Conservation (phyloP, 108 stramenopile species). For the Cyclostephanos tholiformis region DNA sequence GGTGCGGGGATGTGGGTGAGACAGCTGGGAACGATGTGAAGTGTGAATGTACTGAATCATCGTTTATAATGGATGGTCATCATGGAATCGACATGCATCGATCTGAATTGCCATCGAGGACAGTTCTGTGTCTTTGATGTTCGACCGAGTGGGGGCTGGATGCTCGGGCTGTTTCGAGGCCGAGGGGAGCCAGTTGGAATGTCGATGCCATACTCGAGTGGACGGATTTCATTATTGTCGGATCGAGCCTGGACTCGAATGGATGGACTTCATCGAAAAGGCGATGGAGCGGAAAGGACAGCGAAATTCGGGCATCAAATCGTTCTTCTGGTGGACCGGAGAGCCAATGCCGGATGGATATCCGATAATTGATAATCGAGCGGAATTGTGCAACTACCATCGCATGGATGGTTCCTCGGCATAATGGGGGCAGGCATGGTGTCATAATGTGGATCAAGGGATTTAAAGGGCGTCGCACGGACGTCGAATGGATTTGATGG, state of each 20-base stretch:
- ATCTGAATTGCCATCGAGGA: slow-evolving; percentile 84
- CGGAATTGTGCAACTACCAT: slow-evolving; percentile 66
- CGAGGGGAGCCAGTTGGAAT: slow-evolving; percentile 70
- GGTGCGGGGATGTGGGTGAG: slow-evolving; percentile 86
- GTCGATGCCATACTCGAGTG: slow-evolving; percentile 43
- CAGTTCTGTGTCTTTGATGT: slow-evolving; percentile 62
- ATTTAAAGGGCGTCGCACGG: slow-evolving; percentile 45
- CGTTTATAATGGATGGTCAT: too few relatives aligned
- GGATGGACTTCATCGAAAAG: slow-evolving; percentile 74
- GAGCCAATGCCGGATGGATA: slow-evolving; percentile 68
- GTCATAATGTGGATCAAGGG: slow-evolving; percentile 59
- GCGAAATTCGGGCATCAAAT: slow-evolving; percentile 64
- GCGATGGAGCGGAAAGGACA: slow-evolving; percentile 69
- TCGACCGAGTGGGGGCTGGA: slow-evolving; percentile 71
- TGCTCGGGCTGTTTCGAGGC: slow-evolving; percentile 83
- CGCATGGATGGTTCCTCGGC: slow-evolving; percentile 73
- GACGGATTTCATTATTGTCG: slow-evolving; percentile 62
- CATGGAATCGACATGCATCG: slow-evolving; percentile 68
- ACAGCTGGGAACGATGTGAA: slow-evolving; percentile 55
- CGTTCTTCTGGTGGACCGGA: slow-evolving; percentile 86
- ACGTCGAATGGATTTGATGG: slow-evolving; percentile 59
- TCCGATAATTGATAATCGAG: slow-evolving; percentile 64
- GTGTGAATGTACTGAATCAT: slow-evolving; percentile 70
- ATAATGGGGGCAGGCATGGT: slow-evolving; percentile 78
- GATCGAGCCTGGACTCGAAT: slow-evolving; percentile 78